These are phyloP conservation scores for Wickerhamomyces sydowiorum DNA, from an alignment of 805 yeast genomes.

Conservation along the genomic window DNA sequence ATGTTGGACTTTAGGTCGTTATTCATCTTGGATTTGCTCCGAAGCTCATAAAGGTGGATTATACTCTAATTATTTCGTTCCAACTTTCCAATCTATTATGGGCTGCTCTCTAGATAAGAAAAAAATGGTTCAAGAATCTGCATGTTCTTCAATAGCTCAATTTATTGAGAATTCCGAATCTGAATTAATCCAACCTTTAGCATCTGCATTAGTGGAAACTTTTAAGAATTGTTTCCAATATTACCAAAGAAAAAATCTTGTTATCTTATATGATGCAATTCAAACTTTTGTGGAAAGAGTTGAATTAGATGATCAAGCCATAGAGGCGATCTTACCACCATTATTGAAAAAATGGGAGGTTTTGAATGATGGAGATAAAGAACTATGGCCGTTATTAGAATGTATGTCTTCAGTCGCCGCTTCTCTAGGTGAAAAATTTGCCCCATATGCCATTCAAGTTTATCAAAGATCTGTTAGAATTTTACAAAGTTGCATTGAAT, in stretches of 20 bases:
- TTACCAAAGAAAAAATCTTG: constrained; percentile 79
- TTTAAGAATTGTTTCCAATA: constrained; percentile 67
- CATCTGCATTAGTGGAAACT: constrained; percentile 58
- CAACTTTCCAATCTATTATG: constrained; percentile 74
- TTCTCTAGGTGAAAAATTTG: constrained; percentile 74
- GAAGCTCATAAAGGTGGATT: constrained; percentile 59
- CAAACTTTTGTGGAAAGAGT: constrained; percentile 82
- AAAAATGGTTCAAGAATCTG: constrained; percentile 94
- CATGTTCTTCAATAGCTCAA: constrained; percentile 79
- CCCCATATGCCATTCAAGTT: constrained; percentile 84
- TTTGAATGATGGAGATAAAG: constrained; percentile 72
- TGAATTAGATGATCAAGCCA: constrained; percentile 48
- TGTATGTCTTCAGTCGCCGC: constrained; percentile 92
- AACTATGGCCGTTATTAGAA: constrained; percentile 86
- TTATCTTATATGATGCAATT: constrained; percentile 82
- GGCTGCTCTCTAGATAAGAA: constrained; percentile 72
- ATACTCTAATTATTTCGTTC: constrained; percentile 62
- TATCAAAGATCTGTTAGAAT: constrained; percentile 74
- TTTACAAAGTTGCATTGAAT: constrained; percentile 58
- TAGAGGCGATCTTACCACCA: constrained; percentile 71
- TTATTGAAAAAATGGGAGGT: constrained; percentile 75
- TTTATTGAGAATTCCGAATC: constrained; percentile 75
- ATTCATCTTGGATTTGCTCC: constrained; percentile 72
- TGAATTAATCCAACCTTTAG: constrained; percentile 51
- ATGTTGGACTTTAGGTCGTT: constrained; percentile 93